Base-by-base conservation (phyloP, 1,139 yeast genomes). In the Scheffersomyces lignicola region DNA sequence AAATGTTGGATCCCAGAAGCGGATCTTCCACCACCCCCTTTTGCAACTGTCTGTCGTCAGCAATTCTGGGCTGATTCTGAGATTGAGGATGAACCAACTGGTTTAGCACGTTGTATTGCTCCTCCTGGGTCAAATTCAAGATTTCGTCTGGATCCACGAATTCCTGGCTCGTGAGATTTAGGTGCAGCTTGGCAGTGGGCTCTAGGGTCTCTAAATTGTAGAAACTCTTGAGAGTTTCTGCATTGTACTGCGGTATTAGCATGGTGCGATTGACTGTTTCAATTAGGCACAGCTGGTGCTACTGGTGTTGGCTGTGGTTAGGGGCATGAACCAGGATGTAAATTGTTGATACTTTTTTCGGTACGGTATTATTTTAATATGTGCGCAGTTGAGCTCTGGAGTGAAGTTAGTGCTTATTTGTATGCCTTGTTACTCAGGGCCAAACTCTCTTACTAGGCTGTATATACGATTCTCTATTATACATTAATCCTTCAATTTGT, bases 1-100 rank as follows among this genome's bases (percentile, higher is more conserved):
- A 54, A 29, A 81, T 52, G 38, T 65, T 67, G 10, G 71, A 63
- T 12, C 76, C 78, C 13, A 76, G 71, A 43, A 82, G 58, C 0
- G 88, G 87, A 49, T 82, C 89, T 16, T 59, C 61, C 3, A 60
- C 50, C 38, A 62, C 65, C 23, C 41, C 39, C 13, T 42, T 43
- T 3, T 24, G 23, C 10, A 57, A 52, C 36, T 54, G 54, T 27
- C 40, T 41, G 15, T 45, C 46, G 13, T 42, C 41, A 14, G 35
- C 35, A 13, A 35, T 41, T 24, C 13, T 23, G 26, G 10, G 33
- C 11, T 34, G 28, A 8, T 40, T 40, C 17, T 28, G 21, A 31
- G 24, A 10, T 37, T 34, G n/a, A 33, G 40, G 38, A 34, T 54
- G 48, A 18, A 64, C 54, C 15, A 66, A 44, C 11, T 47, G 40